phyloP scores from a whole-genome alignment of 768 basidiomycete species.

The Boletus patriciae region DNA sequence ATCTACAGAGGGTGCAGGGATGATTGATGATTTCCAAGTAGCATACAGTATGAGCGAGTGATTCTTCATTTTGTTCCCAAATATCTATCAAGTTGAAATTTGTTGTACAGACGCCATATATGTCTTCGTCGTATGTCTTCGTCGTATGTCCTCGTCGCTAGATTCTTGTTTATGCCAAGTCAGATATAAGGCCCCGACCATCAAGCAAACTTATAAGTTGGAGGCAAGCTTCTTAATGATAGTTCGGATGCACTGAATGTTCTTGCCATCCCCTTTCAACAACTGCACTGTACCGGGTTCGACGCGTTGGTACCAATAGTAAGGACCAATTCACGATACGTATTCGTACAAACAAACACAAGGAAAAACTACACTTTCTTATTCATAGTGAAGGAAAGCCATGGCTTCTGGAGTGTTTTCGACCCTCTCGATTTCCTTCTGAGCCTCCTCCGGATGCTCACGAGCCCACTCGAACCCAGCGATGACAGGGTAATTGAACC shows the following conservation, averaged over 20 bases:
- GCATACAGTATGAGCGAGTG: not conserved
- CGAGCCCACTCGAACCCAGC: constrained; percentile 8
- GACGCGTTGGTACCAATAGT: no score
- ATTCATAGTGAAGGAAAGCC: not conserved
- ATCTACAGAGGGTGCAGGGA: no score
- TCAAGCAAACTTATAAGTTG: no score
- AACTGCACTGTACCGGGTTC: no score
- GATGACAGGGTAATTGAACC: constrained; percentile 7
- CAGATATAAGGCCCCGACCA: no score
- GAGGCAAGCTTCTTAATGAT: no score
- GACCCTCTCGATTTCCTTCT: not conserved
- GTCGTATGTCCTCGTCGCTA: no score
- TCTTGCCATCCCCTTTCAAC: no score
- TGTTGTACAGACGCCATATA: not conserved
- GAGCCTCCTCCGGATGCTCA: constrained; percentile 11
- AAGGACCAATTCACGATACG: not conserved
- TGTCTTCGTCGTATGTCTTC: no score
- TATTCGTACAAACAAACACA: not conserved
- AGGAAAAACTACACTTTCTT: not conserved
- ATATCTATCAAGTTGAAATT: not conserved
- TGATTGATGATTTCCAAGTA: not conserved
- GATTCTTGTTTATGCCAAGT: no score
- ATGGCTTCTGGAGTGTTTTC: not conserved
- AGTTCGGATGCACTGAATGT: no score
- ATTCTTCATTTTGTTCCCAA: not conserved